A percentile compares a stretch with the other conserved stretches of the same genome.
phyloP scores from a whole-genome alignment of 2,329 filamentous ascomycete genomes.

The Aspergillus awamori region DNA sequence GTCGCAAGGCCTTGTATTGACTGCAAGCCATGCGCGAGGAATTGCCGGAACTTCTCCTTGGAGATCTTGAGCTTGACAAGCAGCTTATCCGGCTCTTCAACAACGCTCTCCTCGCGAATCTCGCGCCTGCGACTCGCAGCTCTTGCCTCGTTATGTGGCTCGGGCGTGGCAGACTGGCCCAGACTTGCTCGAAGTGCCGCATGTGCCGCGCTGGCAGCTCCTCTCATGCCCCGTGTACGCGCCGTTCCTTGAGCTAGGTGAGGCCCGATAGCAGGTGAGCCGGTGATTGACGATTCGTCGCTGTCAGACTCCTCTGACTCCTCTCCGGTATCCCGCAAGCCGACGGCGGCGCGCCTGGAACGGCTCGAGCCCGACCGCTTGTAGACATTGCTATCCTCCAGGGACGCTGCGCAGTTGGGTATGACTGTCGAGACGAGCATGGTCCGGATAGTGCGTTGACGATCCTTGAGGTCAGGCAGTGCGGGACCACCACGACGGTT shows the following conservation, averaged over 20 bases:
- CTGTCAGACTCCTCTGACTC: constrained; percentile 92
- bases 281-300: constrained; percentile 75
- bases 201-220: constrained; percentile 82
- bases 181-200: constrained; percentile 77
- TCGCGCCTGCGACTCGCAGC: constrained; percentile 66
- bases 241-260: constrained; percentile 71
- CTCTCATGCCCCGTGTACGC: constrained; percentile 83
- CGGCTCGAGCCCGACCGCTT: constrained; percentile 70
- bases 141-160: constrained; percentile 72
- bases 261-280: constrained; percentile 79
- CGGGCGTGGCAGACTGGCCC: constrained; percentile 86
- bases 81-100: constrained; percentile 69
- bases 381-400: constrained; percentile 86
- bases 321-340: constrained; percentile 63
- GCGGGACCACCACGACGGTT: constrained; percentile 90
- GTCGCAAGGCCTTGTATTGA: constrained; percentile 39
- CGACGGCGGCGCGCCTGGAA: constrained; percentile 59
- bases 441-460: constrained; percentile 89
- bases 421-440: constrained; percentile 90
- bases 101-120: constrained; percentile 71
- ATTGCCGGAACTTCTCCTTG: constrained; percentile 70
- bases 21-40: constrained; percentile 55
- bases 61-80: constrained; percentile 76
- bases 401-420: constrained; percentile 75
- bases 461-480: constrained; percentile 92